Percentiles rank a stretch among this genome's conserved stretches.
Conservation (phyloP, 208 protist genomes). For the Naegleria lovaniensis region DNA sequence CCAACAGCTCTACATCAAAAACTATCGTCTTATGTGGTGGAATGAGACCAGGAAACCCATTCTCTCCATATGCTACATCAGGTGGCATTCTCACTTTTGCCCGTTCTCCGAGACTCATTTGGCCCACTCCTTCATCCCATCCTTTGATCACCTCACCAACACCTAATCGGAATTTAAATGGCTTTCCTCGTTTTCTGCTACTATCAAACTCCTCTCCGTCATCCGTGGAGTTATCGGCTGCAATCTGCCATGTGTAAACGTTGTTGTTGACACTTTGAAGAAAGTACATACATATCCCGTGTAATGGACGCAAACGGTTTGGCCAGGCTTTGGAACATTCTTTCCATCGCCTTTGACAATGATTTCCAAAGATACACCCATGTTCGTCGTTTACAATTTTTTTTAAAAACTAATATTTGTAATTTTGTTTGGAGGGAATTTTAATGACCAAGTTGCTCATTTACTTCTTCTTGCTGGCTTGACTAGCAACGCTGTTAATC, state of each 20-base stretch:
- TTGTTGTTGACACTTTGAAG: conserved; percentile 33
- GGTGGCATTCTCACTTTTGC: conserved; percentile 79
- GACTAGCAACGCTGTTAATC: conserved; percentile 8
- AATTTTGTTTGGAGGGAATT: background rate
- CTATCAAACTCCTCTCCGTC: conserved; percentile 77
- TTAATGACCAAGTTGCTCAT: no score
- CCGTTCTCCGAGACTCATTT: conserved; percentile 80
- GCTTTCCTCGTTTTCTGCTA: conserved; percentile 66
- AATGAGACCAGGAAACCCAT: conserved; percentile 76
- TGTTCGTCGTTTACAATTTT: background rate
- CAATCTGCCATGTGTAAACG: background rate
- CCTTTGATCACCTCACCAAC: conserved; percentile 82
- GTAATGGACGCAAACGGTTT: conserved; percentile 71
- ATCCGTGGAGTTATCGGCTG: background rate
- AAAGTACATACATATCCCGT: conserved; percentile 63
- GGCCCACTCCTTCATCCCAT: conserved; percentile 82
- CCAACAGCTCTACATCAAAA: conserved; percentile 80
- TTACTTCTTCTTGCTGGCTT: conserved; percentile 14
- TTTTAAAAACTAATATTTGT: background rate
- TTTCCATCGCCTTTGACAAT: conserved; percentile 83
- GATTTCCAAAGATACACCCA: conserved; percentile 70
- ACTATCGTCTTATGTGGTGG: conserved; percentile 71
- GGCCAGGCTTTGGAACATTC: conserved; percentile 67
- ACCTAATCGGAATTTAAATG: conserved; percentile 80
- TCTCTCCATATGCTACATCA: conserved; percentile 70